phyloP scores from a whole-genome alignment of 352 stramenopile species.

The Achlya hypogyna region DNA sequence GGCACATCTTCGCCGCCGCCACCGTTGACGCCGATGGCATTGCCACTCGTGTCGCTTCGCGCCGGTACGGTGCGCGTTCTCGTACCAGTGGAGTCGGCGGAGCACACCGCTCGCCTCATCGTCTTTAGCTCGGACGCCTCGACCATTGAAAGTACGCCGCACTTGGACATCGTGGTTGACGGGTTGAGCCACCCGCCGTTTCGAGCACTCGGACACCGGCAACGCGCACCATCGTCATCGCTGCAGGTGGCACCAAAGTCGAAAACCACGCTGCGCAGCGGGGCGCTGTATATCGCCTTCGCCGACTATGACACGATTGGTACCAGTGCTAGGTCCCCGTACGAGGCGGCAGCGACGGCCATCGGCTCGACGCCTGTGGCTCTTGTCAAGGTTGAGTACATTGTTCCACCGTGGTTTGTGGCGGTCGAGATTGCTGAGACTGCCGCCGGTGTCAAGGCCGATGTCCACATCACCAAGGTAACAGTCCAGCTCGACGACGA shows the following conservation, averaged over 20 bases:
- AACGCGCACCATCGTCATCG: background rate
- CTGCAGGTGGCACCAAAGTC: background rate
- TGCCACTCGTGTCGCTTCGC: background rate
- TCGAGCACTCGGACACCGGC: background rate
- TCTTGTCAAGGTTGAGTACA: background rate
- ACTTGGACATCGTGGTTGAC: background rate
- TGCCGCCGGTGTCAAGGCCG: background rate
- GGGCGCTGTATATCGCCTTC: background rate
- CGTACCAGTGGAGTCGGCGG: background rate
- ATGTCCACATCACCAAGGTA: conserved; percentile 5
- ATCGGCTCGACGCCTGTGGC: background rate
- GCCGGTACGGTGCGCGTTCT: background rate
- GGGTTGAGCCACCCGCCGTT: conserved; percentile 7
- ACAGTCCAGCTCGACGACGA: background rate
- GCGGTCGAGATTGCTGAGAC: background rate
- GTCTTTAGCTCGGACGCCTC: background rate
- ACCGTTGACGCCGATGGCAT: background rate
- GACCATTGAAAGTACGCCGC: background rate
- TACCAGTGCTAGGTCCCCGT: background rate
- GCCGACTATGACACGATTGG: background rate
- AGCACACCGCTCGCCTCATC: background rate
- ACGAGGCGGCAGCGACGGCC: background rate
- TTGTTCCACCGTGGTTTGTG: background rate
- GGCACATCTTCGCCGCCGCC: background rate
- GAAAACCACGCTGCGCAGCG: background rate